Evolutionary conservation across 2,329 filamentous ascomycete species (phyloP).

Genomic region (Drechslerella dactyloides): DNA sequence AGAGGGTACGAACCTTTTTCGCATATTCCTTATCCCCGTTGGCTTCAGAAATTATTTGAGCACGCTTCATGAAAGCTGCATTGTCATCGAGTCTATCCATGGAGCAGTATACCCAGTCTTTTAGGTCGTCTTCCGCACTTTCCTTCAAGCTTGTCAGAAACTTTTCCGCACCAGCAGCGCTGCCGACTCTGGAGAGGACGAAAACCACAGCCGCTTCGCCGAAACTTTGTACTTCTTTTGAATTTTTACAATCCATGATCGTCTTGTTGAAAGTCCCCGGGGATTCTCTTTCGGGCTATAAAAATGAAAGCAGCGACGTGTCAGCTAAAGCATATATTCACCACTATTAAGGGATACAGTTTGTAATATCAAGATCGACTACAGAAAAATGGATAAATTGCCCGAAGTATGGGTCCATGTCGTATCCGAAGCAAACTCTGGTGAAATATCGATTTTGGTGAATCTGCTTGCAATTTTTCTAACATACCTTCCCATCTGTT

Average conservation of each 20-base stretch:
- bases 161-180: background rate
- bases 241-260: slow-evolving; percentile 16
- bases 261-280: slow-evolving; percentile 13
- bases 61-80: slow-evolving; percentile 18
- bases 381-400: too few relatives aligned
- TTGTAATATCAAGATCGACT: too few relatives aligned
- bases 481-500: slow-evolving; percentile 38
- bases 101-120: slow-evolving; percentile 42
- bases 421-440: too few relatives aligned
- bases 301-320: background rate
- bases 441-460: too few relatives aligned
- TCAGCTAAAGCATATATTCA: too few relatives aligned
- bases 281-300: slow-evolving; percentile 18
- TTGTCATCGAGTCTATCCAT: slow-evolving; percentile 23
- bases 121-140: slow-evolving; percentile 1
- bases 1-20: slow-evolving; percentile 16
- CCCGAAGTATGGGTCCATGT: too few relatives aligned
- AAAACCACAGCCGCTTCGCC: slow-evolving; percentile 34
- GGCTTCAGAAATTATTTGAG: slow-evolving; percentile 11
- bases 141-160: slow-evolving; percentile 16
- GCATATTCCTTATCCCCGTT: slow-evolving; percentile 22
- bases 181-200: slow-evolving; percentile 27
- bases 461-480: background rate
- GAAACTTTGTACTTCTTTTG: slow-evolving; percentile 11
- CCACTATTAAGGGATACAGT: background rate